Evolutionary conservation across 2,329 filamentous ascomycete species (phyloP), one percentile per base, ranked within the genome.

Genomic region (Aspergillus floridensis): DNA sequence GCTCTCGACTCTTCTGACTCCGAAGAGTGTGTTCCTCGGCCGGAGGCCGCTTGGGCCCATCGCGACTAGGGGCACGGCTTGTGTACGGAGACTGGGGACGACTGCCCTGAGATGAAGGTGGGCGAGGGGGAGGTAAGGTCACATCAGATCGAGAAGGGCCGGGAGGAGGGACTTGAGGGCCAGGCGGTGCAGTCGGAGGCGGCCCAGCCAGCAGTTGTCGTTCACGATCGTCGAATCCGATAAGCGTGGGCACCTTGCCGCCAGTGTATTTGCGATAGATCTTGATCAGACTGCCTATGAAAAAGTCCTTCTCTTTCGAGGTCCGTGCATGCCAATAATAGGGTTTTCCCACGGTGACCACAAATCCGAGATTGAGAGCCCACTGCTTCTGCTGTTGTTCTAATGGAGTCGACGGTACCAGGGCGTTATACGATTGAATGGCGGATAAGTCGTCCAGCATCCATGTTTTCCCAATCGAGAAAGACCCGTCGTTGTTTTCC

Each of bases 401-500:
- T 75, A 82, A 84, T 66, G 79, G 84, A 73, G 64, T 88, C 67
- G 75, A 81, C 71, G 81, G 84, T 71, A 74, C 81, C 21, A 85
- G 75, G 48, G 87, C 83, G 6, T 86, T 88, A 71, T 88, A 98
- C 26, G 92, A 95, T 74, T 96, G 90, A 65, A 99, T 90, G 49
- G 85, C 83, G 4, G 85, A 84, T 52, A 99, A 80, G 72, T 99
- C 95, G 76, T 98, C 93, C 66, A 99, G 84, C 73, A 93, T 90
- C 95, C 95, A 99, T 3, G 95, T 96, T 79, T 99, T 99, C 66
- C 95, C 95, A 66, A 99, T 96, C 21, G 93, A 98, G 76, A 97
- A 99, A 24, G 91, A 87, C 58, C 92, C 92, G 74, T 96, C 97
- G 58, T 85, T 82, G 74, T 99, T 99, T 79, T 99, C 95, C 68